These are phyloP conservation scores for Fusarium fracticaudum DNA, from an alignment of 2,329 filamentous ascomycete genomes.

Conservation along the genomic window DNA sequence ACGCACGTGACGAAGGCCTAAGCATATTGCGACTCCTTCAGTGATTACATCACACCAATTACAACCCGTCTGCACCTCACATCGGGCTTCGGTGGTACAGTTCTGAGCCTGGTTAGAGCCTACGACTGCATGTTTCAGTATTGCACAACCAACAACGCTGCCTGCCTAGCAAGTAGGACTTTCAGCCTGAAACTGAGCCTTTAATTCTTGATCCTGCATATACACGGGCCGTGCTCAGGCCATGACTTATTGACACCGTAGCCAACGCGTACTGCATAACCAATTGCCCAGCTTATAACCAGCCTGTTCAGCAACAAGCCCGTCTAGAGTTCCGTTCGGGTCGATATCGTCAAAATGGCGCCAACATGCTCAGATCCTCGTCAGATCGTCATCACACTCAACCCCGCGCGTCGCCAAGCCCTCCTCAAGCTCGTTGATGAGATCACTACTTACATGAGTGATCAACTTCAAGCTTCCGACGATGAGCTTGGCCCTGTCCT, in stretches of 20 bases:
- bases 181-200: background rate
- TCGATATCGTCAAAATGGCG: conserved; percentile 53
- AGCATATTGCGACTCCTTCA: background rate
- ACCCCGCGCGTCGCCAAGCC: conserved; percentile 60
- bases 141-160: conserved; percentile 1
- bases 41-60: conserved; percentile 13
- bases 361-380: conserved; percentile 64
- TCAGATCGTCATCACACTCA: conserved; percentile 64
- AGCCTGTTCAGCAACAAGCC: background rate
- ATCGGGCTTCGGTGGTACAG: background rate
- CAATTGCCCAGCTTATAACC: background rate
- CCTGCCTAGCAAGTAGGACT: background rate
- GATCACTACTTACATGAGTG: conserved; percentile 64
- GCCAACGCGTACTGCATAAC: conserved; percentile 5
- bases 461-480: conserved; percentile 56
- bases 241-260: conserved; percentile 8
- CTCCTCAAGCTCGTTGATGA: conserved; percentile 61
- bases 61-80: conserved; percentile 5
- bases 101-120: background rate
- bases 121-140: background rate
- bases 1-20: conserved; percentile 20
- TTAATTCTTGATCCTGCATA: conserved; percentile 4
- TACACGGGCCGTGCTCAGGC: background rate
- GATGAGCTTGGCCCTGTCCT: conserved; percentile 46
- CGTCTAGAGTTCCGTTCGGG: background rate